Evolutionary conservation across 2,329 filamentous ascomycete species (phyloP).

Genomic region (Exutisphaerella laricina): DNA sequence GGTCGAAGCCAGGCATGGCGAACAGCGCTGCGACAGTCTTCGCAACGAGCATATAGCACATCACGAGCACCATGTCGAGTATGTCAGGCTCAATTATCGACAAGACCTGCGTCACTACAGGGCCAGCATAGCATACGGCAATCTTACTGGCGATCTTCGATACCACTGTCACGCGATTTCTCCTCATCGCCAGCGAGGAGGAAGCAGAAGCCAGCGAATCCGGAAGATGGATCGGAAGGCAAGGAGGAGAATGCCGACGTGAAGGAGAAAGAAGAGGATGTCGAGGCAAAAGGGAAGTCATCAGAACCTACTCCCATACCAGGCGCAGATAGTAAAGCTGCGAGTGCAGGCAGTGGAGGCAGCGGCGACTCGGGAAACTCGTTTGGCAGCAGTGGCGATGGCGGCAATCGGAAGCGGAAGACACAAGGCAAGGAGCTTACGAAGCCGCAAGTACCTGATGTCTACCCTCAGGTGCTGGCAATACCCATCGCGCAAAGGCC

Average conservation of each 20-base stretch:
- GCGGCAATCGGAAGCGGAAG: constrained; percentile 68
- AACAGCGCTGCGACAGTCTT: constrained; percentile 43
- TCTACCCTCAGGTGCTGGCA: constrained; percentile 96
- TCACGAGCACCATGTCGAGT: constrained; percentile 24
- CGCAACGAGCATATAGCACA: constrained; percentile 27
- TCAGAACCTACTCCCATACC: constrained; percentile 48
- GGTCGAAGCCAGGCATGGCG: constrained; percentile 61
- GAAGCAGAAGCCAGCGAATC: constrained; percentile 51
- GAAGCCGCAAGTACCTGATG: constrained; percentile 85
- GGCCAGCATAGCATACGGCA: constrained; percentile 18
- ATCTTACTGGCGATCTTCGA: constrained; percentile 19
- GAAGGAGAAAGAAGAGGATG: constrained; percentile 34
- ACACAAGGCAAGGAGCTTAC: constrained; percentile 64
- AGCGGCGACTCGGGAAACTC: constrained; percentile 35
- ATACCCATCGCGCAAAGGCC: constrained; percentile 93
- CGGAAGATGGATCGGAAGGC: constrained; percentile 41
- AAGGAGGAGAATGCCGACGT: constrained; percentile 38
- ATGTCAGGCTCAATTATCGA: constrained; percentile 23
- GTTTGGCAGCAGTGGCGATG: constrained; percentile 38
- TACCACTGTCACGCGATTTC: constrained; percentile 31
- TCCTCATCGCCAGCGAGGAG: constrained; percentile 42
- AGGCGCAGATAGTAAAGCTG: constrained; percentile 54
- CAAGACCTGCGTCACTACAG: constrained; percentile 13
- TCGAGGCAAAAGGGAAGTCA: constrained; percentile 43
- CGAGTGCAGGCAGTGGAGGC: constrained; percentile 52